Evolutionary conservation across 2,329 filamentous ascomycete species (phyloP).

Genomic region (Curvularia hawaiiensis): DNA sequence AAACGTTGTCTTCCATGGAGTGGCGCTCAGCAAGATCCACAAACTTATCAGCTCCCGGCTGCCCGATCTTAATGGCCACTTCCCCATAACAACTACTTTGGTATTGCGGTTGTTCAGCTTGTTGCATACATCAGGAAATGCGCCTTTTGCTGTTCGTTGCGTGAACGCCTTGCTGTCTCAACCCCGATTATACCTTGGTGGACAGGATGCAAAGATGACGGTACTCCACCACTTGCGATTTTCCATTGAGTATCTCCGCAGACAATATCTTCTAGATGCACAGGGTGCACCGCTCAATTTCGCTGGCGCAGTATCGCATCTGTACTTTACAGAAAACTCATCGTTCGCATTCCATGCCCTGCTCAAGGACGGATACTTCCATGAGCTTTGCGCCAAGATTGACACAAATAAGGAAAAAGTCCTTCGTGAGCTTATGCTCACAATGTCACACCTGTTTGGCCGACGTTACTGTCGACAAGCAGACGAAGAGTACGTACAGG

Average conservation of each 20-base stretch:
- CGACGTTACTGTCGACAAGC: slow-evolving; percentile 59
- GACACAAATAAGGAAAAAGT: slow-evolving; percentile 56
- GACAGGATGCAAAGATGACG: slow-evolving; percentile 68
- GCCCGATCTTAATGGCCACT: slow-evolving; percentile 77
- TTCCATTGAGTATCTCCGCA: slow-evolving; percentile 77
- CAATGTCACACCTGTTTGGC: slow-evolving; percentile 73
- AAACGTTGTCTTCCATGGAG: slow-evolving; percentile 77
- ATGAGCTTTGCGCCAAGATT: slow-evolving; percentile 65
- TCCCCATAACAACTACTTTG: slow-evolving; percentile 75
- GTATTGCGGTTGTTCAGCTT: slow-evolving; percentile 72
- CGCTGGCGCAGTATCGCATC: slow-evolving; percentile 69
- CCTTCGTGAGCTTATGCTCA: slow-evolving; percentile 66
- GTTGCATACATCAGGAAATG: slow-evolving; percentile 68
- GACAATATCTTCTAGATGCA: slow-evolving; percentile 67
- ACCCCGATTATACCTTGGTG: slow-evolving; percentile 72
- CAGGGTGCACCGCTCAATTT: slow-evolving; percentile 73
- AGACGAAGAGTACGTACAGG: slow-evolving; percentile 54
- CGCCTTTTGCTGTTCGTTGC: slow-evolving; percentile 64
- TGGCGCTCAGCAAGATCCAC: slow-evolving; percentile 64
- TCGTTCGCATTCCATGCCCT: slow-evolving; percentile 79
- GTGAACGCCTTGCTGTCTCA: slow-evolving; percentile 73
- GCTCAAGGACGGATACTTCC: slow-evolving; percentile 73
- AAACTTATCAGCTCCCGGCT: slow-evolving; percentile 75
- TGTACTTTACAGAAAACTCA: slow-evolving; percentile 78
- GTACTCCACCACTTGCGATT: slow-evolving; percentile 79